Conservation (phyloP, 805 yeast species). For the Peterozyma toletana region DNA sequence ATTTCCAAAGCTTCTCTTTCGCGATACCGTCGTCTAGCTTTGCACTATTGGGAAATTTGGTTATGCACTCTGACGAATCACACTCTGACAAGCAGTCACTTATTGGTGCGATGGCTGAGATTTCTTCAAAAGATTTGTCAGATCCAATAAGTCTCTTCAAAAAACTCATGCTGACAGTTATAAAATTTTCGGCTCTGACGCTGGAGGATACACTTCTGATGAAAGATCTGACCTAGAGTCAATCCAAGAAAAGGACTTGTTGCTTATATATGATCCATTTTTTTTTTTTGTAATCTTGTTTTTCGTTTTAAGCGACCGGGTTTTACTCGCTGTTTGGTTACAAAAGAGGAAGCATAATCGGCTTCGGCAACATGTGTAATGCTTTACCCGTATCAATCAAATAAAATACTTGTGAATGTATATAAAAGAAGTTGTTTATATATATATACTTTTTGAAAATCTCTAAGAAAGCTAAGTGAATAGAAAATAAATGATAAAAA, state of each 20-base stretch:
- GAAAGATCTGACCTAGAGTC: too few relatives aligned
- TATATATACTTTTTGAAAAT: too few relatives aligned
- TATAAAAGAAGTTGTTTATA: too few relatives aligned
- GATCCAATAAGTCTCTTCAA: conserved; percentile 1
- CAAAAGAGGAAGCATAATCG: too few relatives aligned
- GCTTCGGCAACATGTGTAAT: too few relatives aligned
- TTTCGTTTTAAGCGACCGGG: neutral
- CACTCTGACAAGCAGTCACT: conserved; percentile 50
- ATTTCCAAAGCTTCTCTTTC: conserved; percentile 49
- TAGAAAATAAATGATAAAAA: too few relatives aligned
- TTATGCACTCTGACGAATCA: conserved; percentile 36
- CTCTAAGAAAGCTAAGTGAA: too few relatives aligned
- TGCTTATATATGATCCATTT: neutral
- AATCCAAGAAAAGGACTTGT: too few relatives aligned
- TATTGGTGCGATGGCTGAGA: conserved; percentile 30
- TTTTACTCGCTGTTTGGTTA: too few relatives aligned
- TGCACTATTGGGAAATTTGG: conserved; percentile 44
- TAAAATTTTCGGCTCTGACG: neutral
- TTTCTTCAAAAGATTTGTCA: conserved; percentile 14
- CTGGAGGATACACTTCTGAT: too few relatives aligned
- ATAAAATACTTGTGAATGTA: too few relatives aligned
- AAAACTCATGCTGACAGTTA: conserved; percentile 4
- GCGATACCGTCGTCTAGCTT: conserved; percentile 27
- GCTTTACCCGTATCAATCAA: too few relatives aligned
- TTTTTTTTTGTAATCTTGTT: neutral